phyloP scores from a whole-genome alignment of 139 green algal genomes.

The Picochlorum sp. region DNA sequence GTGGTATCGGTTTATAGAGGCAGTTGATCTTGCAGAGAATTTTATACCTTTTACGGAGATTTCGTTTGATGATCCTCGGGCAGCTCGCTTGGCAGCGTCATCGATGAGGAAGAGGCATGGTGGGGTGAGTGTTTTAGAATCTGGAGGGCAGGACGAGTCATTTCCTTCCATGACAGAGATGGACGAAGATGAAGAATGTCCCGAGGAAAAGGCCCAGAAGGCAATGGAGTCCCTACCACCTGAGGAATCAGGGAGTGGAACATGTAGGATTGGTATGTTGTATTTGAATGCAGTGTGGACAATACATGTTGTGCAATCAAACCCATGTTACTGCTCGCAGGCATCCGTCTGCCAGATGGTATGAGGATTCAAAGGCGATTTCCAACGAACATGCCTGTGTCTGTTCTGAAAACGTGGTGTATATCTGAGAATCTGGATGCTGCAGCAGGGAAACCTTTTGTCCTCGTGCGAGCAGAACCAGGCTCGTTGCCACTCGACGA shows the following conservation, averaged over 20 bases:
- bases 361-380: constrained; percentile 51
- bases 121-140: neutral
- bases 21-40: constrained; percentile 58
- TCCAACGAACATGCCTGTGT: constrained; percentile 24
- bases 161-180: neutral
- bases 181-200: neutral
- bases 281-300: neutral
- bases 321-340: constrained; percentile 9
- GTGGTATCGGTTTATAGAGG: constrained; percentile 53
- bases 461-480: constrained; percentile 9
- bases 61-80: constrained; percentile 45
- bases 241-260: constrained; percentile 38
- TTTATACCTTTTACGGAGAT: constrained; percentile 79
- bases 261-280: constrained; percentile 35
- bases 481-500: constrained; percentile 12
- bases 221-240: constrained; percentile 39
- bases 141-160: neutral
- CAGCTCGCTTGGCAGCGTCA: constrained; percentile 26
- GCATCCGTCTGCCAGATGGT: constrained; percentile 50
- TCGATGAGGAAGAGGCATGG: constrained; percentile 25
- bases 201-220: neutral
- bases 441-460: constrained; percentile 21
- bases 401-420: constrained; percentile 32
- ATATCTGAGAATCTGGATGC: constrained; percentile 19
- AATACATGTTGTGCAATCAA: neutral